These are phyloP conservation scores for Penicillium longicatenatum DNA, from an alignment of 495 filamentous ascomycete species.

Conservation along the genomic window DNA sequence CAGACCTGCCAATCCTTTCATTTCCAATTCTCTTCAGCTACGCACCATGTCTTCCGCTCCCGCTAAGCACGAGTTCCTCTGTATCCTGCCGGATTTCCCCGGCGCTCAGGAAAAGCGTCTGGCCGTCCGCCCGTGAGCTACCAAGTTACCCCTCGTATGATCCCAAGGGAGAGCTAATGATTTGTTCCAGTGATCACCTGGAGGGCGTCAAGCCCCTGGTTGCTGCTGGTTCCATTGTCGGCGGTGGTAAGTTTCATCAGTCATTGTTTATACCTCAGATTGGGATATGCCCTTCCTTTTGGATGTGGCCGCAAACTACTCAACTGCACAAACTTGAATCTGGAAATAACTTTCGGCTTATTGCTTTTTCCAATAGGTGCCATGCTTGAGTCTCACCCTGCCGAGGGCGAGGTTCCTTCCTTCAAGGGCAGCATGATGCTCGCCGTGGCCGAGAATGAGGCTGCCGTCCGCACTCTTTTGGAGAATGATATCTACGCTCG, in stretches of 20 bases:
- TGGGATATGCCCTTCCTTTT: background rate
- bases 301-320: background rate
- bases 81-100: slow-evolving; percentile 77
- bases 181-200: slow-evolving; percentile 32
- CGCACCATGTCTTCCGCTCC: slow-evolving; percentile 38
- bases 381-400: slow-evolving; percentile 65
- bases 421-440: slow-evolving; percentile 74
- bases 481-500: slow-evolving; percentile 71
- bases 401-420: slow-evolving; percentile 60
- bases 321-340: background rate
- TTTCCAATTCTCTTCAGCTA: background rate
- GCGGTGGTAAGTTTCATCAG: slow-evolving; percentile 38
- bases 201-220: slow-evolving; percentile 37
- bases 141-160: slow-evolving; percentile 9
- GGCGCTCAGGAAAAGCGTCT: slow-evolving; percentile 67
- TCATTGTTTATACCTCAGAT: background rate
- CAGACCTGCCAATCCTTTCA: slow-evolving; percentile 11
- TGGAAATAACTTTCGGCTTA: background rate
- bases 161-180: background rate
- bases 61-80: slow-evolving; percentile 76
- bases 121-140: slow-evolving; percentile 67
- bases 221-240: slow-evolving; percentile 34
- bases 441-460: slow-evolving; percentile 60
- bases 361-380: slow-evolving; percentile 52
- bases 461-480: slow-evolving; percentile 66